Base-by-base conservation (phyloP, 2,329 filamentous ascomycete species). In the Scorias spongiosa region DNA sequence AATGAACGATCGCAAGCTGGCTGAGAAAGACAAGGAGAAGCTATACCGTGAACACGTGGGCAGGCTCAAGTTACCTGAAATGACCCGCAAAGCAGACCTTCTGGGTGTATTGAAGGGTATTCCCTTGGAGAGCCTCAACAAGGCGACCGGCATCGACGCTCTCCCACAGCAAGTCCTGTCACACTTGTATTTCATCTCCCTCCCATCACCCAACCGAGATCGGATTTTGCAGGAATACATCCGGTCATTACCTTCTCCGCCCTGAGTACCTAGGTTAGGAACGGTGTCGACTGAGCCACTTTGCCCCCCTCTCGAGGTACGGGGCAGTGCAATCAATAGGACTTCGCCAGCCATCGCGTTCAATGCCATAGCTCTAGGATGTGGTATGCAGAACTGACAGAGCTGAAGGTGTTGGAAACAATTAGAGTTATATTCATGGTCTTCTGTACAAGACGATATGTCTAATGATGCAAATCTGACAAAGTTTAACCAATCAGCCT, bases 11-110 rank as follows among this genome's bases (percentile, higher is more conserved):
- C 68, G 75, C 12, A 66, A 68, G 46, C 51, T 71, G 3, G 51
- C 60, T 15, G 70, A 72, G 55, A 85, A 81, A 60, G 84, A 89
- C 42, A 74, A 81, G 29, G 85, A 93, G 58, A 87, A 82, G 63
- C 69, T 76, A 42, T 93, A 89, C 58, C 74, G 84, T 44, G 84
- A 91, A 46, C 77, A 85, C 55, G 66, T 86, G 50, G 72, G 66
- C 48, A 69, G 80, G 7, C 63, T 87, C 14, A 69, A 83, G 57
- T 67, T 84, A 54, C 71, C 81, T 0, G 72, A 74, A 42, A 68
- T 76, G 0, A 75, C 75, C 4, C 72, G 81, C 28, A 87, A 84
- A 57, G 70, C 77, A 3, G 84, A 89, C 52, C 67, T 91, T 5
- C 73, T 72, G 10, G 67, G 69, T 4, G 63, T 89, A 7, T 68